These are phyloP conservation scores for Nannochloropsis salina DNA, from an alignment of 108 stramenopile genomes.

Conservation along the genomic window DNA sequence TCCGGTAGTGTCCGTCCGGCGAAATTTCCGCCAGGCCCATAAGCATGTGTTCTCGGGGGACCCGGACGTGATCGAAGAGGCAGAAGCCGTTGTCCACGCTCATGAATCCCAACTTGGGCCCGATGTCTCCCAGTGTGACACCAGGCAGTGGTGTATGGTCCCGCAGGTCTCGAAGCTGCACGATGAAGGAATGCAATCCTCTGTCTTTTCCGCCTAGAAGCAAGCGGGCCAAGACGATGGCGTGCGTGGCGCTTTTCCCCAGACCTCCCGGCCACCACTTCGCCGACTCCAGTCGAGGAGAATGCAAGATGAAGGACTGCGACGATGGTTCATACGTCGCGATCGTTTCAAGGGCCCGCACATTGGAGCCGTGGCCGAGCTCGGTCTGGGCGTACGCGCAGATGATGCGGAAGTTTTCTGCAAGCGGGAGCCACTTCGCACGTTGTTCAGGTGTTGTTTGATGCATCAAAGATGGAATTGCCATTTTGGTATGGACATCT, in stretches of 20 bases:
- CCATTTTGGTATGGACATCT: conserved; percentile 50
- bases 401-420: conserved; percentile 83
- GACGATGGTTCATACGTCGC: conserved; percentile 67
- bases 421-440: conserved; percentile 75
- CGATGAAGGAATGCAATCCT: conserved; percentile 90
- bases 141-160: conserved; percentile 66
- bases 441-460: conserved; percentile 64
- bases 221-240: conserved; percentile 91
- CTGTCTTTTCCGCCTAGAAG: conserved; percentile 69
- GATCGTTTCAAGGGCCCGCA: conserved; percentile 87
- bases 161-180: conserved; percentile 74
- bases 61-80: conserved; percentile 66
- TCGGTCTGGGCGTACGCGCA: conserved; percentile 94
- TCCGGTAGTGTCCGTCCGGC: conserved; percentile 25
- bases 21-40: conserved; percentile 39
- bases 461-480: conserved; percentile 39
- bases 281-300: conserved; percentile 43
- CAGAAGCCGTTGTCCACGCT: conserved; percentile 95
- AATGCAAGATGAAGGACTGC: background rate
- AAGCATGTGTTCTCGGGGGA: conserved; percentile 87
- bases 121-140: conserved; percentile 85
- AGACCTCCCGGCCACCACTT: conserved; percentile 94
- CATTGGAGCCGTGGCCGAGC: conserved; percentile 82
- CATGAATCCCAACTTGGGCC: conserved; percentile 91
- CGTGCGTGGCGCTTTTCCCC: conserved; percentile 86